phyloP scores from a whole-genome alignment of 306 rosid species.

The Ziziphus jujuba region DNA sequence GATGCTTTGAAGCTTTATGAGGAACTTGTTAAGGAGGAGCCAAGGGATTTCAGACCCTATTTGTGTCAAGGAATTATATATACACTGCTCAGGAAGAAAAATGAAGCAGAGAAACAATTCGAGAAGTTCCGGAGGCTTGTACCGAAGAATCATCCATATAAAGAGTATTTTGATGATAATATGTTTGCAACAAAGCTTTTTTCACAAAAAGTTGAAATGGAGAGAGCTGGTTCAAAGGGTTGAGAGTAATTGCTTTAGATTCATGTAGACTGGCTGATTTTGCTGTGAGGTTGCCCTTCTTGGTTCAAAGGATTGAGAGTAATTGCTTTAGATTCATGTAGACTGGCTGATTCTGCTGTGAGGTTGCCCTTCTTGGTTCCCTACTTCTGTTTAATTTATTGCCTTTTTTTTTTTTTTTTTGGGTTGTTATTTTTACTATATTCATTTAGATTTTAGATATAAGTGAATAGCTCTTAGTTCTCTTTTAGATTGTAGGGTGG shows the following conservation, averaged over 20 bases:
- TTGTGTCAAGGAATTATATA: slow-evolving; percentile 87
- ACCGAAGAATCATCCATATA: slow-evolving; percentile 79
- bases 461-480: not conserved
- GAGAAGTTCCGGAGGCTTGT: slow-evolving; percentile 66
- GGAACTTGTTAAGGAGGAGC: slow-evolving; percentile 76
- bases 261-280: slow-evolving; percentile 18
- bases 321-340: slow-evolving; percentile 1
- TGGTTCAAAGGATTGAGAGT: slow-evolving; percentile 38
- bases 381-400: not conserved
- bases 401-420: not conserved
- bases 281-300: slow-evolving; percentile 38
- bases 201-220: slow-evolving; percentile 43
- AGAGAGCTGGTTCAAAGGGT: slow-evolving; percentile 34
- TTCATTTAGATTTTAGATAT: slow-evolving; percentile 11
- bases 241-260: slow-evolving; percentile 25
- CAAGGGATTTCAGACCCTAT: slow-evolving; percentile 84
- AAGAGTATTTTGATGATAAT: slow-evolving; percentile 68
- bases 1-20: slow-evolving; percentile 75
- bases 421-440: slow-evolving; percentile 17
- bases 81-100: slow-evolving; percentile 60
- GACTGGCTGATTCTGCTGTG: slow-evolving; percentile 23
- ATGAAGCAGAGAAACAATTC: slow-evolving; percentile 81
- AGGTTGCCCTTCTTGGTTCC: slow-evolving; percentile 35
- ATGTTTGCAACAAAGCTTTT: slow-evolving; percentile 63
- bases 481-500: slow-evolving; percentile 2